Conservation (phyloP, 441 rosid genomes). For the Biscutella laevigata region DNA sequence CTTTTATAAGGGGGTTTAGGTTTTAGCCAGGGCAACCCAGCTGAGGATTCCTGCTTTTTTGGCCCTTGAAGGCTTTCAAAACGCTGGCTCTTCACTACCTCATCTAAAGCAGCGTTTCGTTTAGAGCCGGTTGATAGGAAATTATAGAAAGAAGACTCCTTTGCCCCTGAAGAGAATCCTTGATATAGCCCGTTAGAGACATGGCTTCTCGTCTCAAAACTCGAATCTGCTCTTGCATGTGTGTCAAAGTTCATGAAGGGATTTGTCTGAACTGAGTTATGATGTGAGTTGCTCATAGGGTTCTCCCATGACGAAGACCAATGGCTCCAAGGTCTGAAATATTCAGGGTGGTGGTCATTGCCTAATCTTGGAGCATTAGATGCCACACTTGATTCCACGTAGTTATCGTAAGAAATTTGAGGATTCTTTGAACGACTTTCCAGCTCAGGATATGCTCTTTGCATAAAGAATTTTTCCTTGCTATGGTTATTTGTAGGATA, state of each 20-base stretch:
- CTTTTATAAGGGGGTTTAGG: conserved; percentile 33
- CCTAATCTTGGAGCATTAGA: conserved; percentile 36
- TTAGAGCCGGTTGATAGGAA: conserved; percentile 7
- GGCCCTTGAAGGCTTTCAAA: conserved; percentile 37
- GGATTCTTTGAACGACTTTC: conserved; percentile 36
- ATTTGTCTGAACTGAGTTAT: conserved; percentile 42
- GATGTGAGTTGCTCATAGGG: conserved; percentile 38
- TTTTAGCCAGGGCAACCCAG: conserved; percentile 64
- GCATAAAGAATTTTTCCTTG: conserved; percentile 35
- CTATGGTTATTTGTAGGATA: conserved; percentile 31
- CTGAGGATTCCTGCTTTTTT: conserved; percentile 35
- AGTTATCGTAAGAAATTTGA: conserved; percentile 33
- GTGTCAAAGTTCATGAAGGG: conserved; percentile 36
- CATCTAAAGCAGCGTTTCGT: conserved; percentile 17
- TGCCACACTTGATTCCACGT: conserved; percentile 35
- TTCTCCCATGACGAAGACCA: conserved; percentile 49
- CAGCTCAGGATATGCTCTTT: conserved; percentile 31
- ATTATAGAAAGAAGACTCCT: conserved; percentile 1
- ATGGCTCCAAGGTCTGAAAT: conserved; percentile 38
- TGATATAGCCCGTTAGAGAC: conserved; percentile 15
- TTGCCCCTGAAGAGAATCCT: conserved; percentile 15
- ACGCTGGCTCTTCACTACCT: conserved; percentile 24
- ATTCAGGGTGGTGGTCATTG: conserved; percentile 34
- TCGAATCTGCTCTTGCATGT: conserved; percentile 10
- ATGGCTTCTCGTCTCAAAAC: conserved; percentile 10